These are phyloP conservation scores for Eragrostis tef DNA, from an alignment of 202 grass and related monocot species.

Conservation along the genomic window DNA sequence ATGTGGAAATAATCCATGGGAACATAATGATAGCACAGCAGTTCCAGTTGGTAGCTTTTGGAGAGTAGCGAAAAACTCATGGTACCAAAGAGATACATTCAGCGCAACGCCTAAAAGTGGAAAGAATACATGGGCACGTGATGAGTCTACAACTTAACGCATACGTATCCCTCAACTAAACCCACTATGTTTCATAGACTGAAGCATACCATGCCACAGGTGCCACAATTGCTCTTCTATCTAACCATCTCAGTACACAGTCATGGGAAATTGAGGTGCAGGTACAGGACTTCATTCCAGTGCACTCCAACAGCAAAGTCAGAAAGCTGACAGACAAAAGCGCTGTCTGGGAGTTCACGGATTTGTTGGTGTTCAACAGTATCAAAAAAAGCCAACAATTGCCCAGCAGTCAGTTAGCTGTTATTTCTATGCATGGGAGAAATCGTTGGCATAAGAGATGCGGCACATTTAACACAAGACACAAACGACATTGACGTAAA, in stretches of 20 bases:
- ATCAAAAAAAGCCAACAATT: background rate
- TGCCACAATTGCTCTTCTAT: background rate
- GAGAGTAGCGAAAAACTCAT: background rate
- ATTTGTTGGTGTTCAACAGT: background rate
- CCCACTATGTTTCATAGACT: background rate
- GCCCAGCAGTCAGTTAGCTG: background rate
- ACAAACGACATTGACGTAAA: background rate
- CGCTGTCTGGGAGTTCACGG: background rate
- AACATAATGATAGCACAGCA: no score
- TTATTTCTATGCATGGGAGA: background rate
- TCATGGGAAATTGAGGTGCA: background rate
- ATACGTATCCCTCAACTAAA: background rate
- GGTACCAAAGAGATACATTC: slow-evolving; percentile 10
- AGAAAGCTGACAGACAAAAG: slow-evolving; percentile 12
- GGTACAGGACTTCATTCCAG: background rate
- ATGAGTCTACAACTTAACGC: slow-evolving; percentile 10
- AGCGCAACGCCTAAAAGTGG: background rate
- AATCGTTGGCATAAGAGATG: background rate
- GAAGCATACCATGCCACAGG: background rate
- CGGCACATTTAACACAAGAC: background rate
- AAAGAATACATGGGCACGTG: background rate
- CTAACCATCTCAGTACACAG: background rate
- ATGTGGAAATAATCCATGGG: no score
- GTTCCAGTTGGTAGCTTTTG: background rate
- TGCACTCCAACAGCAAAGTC: background rate